Percentiles rank a stretch among this genome's conserved stretches.
Evolutionary conservation across 108 stramenopile genomes (phyloP).

Genomic region (Nannochloropsis granulata): DNA sequence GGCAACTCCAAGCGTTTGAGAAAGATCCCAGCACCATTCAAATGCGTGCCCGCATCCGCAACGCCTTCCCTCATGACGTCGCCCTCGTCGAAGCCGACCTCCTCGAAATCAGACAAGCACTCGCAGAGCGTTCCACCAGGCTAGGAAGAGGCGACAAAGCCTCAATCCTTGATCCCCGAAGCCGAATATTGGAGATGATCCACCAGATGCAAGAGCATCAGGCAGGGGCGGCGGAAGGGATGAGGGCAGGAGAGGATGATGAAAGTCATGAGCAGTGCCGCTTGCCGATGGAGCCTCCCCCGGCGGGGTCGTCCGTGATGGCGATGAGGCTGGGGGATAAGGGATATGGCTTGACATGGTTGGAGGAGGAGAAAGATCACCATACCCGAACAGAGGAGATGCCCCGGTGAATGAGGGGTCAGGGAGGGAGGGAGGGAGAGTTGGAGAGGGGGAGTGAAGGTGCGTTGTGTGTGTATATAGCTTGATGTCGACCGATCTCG

Average conservation of each 20-base stretch:
- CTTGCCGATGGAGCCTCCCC: neutral
- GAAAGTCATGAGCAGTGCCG: neutral
- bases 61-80: neutral
- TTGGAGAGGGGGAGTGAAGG: too few species aligned
- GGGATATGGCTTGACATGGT: neutral
- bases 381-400: neutral
- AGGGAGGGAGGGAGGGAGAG: too few species aligned
- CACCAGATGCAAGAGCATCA: neutral
- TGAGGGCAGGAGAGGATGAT: neutral
- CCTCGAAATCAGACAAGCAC: neutral
- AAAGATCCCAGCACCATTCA: neutral
- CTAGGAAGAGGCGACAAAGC: neutral
- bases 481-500: too few species aligned
- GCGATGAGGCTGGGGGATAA: neutral
- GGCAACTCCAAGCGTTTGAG: neutral
- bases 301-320: neutral
- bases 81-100: neutral
- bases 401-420: neutral
- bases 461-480: too few species aligned
- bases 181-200: neutral
- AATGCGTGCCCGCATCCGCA: neutral
- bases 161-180: too few species aligned
- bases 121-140: neutral
- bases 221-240: neutral
- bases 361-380: neutral